phyloP scores from a whole-genome alignment of 1,139 yeast genomes.

The Pichia sp. region DNA sequence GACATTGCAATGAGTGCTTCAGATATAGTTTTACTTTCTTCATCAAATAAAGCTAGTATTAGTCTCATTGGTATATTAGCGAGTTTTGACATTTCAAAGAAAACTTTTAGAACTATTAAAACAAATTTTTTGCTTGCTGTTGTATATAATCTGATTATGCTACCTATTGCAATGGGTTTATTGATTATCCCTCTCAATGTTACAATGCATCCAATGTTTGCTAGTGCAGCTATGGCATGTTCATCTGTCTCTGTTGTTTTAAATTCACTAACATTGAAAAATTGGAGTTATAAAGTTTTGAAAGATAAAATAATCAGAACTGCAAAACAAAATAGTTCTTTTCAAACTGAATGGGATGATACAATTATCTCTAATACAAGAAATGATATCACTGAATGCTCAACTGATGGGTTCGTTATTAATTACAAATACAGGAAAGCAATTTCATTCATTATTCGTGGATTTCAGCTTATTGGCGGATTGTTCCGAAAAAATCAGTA shows the following conservation, averaged over 20 bases:
- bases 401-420: slow-evolving; percentile 6
- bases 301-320: not conserved
- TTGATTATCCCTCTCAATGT: slow-evolving; percentile 69
- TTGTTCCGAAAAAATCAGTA: slow-evolving; percentile 1
- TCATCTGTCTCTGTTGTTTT: slow-evolving; percentile 85
- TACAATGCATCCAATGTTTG: slow-evolving; percentile 78
- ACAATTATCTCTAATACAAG: slow-evolving; percentile 7
- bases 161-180: slow-evolving; percentile 94
- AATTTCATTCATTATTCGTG: not conserved
- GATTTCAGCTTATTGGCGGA: not conserved
- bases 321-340: not conserved
- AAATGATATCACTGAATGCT: slow-evolving; percentile 2
- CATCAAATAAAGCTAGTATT: slow-evolving; percentile 5
- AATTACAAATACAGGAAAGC: not conserved
- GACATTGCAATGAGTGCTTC: slow-evolving; percentile 97
- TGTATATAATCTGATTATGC: slow-evolving; percentile 76
- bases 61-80: slow-evolving; percentile 56
- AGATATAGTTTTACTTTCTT: slow-evolving; percentile 66
- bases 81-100: slow-evolving; percentile 64
- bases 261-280: slow-evolving; percentile 65
- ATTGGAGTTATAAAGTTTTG: slow-evolving; percentile 39
- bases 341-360: slow-evolving; percentile 10
- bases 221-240: slow-evolving; percentile 90
- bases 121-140: slow-evolving; percentile 81
- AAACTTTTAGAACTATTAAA: slow-evolving; percentile 70